Evolutionary conservation across 2,329 filamentous ascomycete species (phyloP).

Genomic region (Didymella lethalis): DNA sequence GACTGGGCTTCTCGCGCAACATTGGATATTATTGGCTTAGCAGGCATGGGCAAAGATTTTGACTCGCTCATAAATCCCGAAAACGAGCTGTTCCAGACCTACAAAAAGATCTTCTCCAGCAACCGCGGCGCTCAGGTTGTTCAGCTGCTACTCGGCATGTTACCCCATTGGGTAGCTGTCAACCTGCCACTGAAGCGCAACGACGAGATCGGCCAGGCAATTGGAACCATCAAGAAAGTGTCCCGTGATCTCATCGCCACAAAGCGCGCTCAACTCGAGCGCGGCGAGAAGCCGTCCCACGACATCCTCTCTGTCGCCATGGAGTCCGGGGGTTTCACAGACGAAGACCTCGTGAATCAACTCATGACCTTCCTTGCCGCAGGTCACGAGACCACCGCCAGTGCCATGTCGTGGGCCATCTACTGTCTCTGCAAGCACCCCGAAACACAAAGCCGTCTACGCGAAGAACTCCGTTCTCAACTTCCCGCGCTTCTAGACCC

Average conservation of each 20-base stretch:
- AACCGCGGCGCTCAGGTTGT: conserved; percentile 62
- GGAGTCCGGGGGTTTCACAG: conserved; percentile 75
- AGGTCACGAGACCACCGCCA: conserved; percentile 65
- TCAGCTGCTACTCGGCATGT: conserved; percentile 65
- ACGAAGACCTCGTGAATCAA: conserved; percentile 84
- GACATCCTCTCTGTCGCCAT: conserved; percentile 86
- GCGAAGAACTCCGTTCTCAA: conserved; percentile 58
- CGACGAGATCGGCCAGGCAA: conserved; percentile 48
- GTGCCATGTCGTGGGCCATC: conserved; percentile 62
- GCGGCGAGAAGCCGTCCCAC: conserved; percentile 58
- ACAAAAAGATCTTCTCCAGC: conserved; percentile 60
- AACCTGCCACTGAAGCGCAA: conserved; percentile 76
- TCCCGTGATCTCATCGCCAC: conserved; percentile 73
- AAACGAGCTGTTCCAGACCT: conserved; percentile 62
- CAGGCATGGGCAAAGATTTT: conserved; percentile 66
- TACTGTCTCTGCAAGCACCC: conserved; percentile 62
- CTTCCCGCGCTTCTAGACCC: conserved; percentile 54
- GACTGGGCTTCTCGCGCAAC: conserved; percentile 61
- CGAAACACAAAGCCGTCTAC: conserved; percentile 57
- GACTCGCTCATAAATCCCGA: conserved; percentile 59
- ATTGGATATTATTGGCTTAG: conserved; percentile 66
- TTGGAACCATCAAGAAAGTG: conserved; percentile 60
- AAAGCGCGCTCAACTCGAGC: conserved; percentile 68
- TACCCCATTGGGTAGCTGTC: conserved; percentile 69
- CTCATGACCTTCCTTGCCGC: conserved; percentile 90